Base-by-base conservation (phyloP, 1,284 basidiomycete genomes). In the Boletellus deceptivus region DNA sequence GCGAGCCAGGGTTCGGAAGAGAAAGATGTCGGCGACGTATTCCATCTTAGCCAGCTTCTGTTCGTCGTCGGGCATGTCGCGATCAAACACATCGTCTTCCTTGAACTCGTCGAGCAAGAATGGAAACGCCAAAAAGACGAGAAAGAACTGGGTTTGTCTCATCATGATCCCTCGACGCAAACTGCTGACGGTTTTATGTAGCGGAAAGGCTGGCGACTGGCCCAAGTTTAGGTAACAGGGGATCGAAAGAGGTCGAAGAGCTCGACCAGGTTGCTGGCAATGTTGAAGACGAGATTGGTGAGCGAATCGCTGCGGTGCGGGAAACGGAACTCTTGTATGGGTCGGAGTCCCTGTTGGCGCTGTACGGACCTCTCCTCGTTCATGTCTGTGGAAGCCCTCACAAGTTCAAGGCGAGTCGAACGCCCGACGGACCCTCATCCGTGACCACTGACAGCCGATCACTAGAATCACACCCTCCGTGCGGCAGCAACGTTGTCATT, bases 271-370 rank as follows among this genome's bases (percentile, higher is more conserved):
- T 99, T 2, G 93, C 91, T 1, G 96, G 97, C 4, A 98, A 96
- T 61, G 95, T 94, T 18, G 96, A 99, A 69, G 96, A 99, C 68
- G 96, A 99, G 64, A 96, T 98, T 59, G 96, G 94, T 16, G 97
- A 99, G 54, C 80, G 89, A 6, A 90, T 99, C 40, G 84, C 85
- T 3, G 80, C 74, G 2, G 82, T 98, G 49, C 78, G 92, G 27
- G 97, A 99, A 72, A 82, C 80, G 14, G 95, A 98, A 71, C 75
- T 99, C 43, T 74, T 98, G 14, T 94, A 90, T 62, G 92, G 93
- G 3, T 75, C 83, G 1, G 75, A 87, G n/a, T 94, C 93, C 4
- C 73, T 99, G 43, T 73, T 99, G 45, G 83, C 89, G 3, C 67
- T 91, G 9, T 99, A 90, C 61, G 96, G 93, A 0, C 92, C 93